A percentile compares a stretch with the other conserved stretches of the same genome.
Conservation (phyloP, 1,284 basidiomycete genomes). For the Inonotus obliquus region DNA sequence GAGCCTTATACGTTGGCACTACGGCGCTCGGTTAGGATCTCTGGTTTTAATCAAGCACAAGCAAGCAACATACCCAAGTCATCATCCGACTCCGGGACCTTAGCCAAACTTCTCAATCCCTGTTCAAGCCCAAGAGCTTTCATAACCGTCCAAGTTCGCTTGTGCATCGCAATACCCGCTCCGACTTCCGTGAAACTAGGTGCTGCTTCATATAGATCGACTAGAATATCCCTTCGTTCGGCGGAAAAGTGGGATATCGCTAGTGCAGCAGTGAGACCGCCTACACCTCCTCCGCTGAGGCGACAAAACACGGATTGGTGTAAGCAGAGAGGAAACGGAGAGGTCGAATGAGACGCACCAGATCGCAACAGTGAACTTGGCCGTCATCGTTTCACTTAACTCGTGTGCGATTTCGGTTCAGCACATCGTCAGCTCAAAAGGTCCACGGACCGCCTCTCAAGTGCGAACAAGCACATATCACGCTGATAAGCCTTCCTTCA, state of each 20-base stretch:
- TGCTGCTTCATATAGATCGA: slow-evolving; percentile 40
- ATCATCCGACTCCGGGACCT: slow-evolving; percentile 8
- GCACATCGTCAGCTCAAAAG: no score
- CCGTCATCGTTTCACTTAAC: neutral
- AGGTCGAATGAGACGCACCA: slow-evolving; percentile 2
- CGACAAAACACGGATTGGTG: neutral
- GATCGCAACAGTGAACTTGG: slow-evolving; percentile 12
- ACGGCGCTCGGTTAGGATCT: neutral
- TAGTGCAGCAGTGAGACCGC: slow-evolving; percentile 33
- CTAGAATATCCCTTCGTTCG: slow-evolving; percentile 29
- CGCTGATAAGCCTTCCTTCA: no score
- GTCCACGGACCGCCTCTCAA: no score
- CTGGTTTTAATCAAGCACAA: neutral
- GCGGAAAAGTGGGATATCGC: slow-evolving; percentile 31
- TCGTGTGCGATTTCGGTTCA: no score
- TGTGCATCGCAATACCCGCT: slow-evolving; percentile 33
- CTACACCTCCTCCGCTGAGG: slow-evolving; percentile 36
- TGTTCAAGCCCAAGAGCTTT: slow-evolving; percentile 24
- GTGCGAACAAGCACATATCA: no score
- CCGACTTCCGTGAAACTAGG: slow-evolving; percentile 36
- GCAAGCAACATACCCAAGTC: neutral
- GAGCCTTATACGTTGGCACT: slow-evolving; percentile 30
- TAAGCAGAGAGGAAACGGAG: neutral
- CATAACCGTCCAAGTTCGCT: slow-evolving; percentile 24
- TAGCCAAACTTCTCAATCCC: slow-evolving; percentile 16